Evolutionary conservation across 164 flowering plant species (phyloP).

Genomic region (Stephania yunnanensis): DNA sequence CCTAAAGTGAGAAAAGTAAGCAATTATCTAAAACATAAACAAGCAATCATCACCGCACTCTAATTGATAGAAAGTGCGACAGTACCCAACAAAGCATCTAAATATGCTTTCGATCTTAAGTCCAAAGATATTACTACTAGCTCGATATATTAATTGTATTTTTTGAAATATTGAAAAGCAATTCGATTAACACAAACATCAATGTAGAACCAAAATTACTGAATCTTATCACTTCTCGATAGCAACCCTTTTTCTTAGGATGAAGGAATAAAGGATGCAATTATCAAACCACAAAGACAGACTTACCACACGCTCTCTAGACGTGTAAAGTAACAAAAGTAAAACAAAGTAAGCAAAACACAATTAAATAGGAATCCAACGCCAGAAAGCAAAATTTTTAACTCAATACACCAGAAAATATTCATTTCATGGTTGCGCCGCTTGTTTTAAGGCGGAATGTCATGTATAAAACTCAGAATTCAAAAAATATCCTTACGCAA

Average conservation of each 20-base stretch:
- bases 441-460: neutral
- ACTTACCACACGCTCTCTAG: neutral
- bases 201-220: neutral
- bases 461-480: neutral
- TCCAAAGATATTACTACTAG: neutral
- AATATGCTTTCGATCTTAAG: neutral
- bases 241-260: neutral
- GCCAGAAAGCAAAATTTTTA: neutral
- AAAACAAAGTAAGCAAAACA: neutral
- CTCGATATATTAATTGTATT: neutral
- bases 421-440: neutral
- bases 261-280: neutral
- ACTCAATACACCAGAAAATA: neutral
- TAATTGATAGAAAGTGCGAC: neutral
- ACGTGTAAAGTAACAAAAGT: neutral
- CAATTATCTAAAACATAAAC: neutral
- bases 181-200: neutral
- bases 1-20: neutral
- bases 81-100: neutral
- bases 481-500: neutral
- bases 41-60: neutral
- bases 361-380: neutral
- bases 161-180: neutral
- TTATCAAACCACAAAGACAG: neutral
- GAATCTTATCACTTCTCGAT: neutral